Evolutionary conservation across 2,329 filamentous ascomycete species (phyloP).

Genomic region (Pseudofabraea citricarpa): DNA sequence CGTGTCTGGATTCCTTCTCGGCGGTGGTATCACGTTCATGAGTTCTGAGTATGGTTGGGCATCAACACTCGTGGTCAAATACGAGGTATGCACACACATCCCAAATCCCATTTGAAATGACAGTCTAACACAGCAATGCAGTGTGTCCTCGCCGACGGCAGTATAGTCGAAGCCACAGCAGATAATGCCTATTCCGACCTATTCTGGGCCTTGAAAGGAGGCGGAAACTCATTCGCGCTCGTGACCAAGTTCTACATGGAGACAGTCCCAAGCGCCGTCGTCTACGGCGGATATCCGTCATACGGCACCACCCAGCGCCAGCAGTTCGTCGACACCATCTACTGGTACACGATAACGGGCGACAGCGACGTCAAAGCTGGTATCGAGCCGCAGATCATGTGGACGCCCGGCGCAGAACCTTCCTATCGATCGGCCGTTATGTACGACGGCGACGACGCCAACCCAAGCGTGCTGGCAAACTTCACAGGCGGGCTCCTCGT

Average conservation of each 20-base stretch:
- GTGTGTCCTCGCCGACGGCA: not conserved
- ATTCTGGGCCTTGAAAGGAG: slow-evolving; percentile 30
- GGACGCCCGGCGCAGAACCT: not conserved
- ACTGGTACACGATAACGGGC: not conserved
- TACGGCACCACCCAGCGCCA: not conserved
- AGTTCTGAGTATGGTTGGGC: slow-evolving; percentile 29
- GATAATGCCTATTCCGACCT: slow-evolving; percentile 20
- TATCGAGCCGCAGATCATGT: not conserved
- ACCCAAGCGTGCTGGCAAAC: not conserved
- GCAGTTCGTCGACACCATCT: not conserved
- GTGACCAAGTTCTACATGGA: slow-evolving; percentile 24
- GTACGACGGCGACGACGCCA: not conserved
- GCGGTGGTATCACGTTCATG: slow-evolving; percentile 20
- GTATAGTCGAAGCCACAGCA: slow-evolving; percentile 18
- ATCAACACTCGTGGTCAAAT: slow-evolving; percentile 22
- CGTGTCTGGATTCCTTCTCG: slow-evolving; percentile 3
- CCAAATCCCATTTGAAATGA: not conserved
- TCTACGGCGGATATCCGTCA: not conserved
- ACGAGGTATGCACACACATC: not conserved
- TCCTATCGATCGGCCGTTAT: not conserved
- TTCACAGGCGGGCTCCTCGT: not conserved
- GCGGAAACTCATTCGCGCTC: slow-evolving; percentile 27
- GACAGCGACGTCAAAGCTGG: not conserved
- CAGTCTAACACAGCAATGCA: slow-evolving; percentile 6
- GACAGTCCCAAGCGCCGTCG: not conserved